Base-by-base conservation (phyloP, 2,329 filamentous ascomycete genomes). In the Aureobasidium vineae region DNA sequence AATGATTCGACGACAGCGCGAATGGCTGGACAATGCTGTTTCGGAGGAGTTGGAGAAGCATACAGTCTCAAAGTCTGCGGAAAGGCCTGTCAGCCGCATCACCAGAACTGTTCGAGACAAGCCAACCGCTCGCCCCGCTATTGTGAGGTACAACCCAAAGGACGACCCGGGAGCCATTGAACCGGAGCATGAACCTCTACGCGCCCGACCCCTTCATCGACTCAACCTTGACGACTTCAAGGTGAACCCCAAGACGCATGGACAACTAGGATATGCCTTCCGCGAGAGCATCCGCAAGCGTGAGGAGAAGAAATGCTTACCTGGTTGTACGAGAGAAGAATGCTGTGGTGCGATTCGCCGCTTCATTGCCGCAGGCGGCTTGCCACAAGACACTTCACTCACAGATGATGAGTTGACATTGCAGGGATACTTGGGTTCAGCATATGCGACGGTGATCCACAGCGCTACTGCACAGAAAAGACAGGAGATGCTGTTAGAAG, bases 161-260 rank as follows among this genome's bases (percentile, higher is more conserved):
- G 59, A 63, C 16, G 59, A 63, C 15, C 59, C 73, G 8, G 73
- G 71, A 31, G 70, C 71, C 23, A 67, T 71, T 7, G 53, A 66
- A 23, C 74, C 74, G 3, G 71, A 79, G 50, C 73, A 79, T 21
- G 77, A 78, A 67, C 80, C 81, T 1, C 81, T 90, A 19, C 86
- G 91, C 57, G 75, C 81, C 11, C 85, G 83, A 60, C 84, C 87
- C 0, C 69, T 87, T 3, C 77, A 81, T 0, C 79, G 83, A 40
- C 82, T 96, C 15, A 79, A 79, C 16, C 79, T 89, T 0, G 84
- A 86, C 15, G 89, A 96, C 76, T 97, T 97, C 81, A 94, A 89
- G 74, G 81, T 95, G 71, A 96, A 97, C 70, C 88, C 91, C 0
- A 79, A 80, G 5, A 84, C 82, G 70, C 94, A 93, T 69, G 83